These are phyloP conservation scores for Pyrenopolyporus hunteri DNA, from an alignment of 495 filamentous ascomycete species.

Conservation along the genomic window DNA sequence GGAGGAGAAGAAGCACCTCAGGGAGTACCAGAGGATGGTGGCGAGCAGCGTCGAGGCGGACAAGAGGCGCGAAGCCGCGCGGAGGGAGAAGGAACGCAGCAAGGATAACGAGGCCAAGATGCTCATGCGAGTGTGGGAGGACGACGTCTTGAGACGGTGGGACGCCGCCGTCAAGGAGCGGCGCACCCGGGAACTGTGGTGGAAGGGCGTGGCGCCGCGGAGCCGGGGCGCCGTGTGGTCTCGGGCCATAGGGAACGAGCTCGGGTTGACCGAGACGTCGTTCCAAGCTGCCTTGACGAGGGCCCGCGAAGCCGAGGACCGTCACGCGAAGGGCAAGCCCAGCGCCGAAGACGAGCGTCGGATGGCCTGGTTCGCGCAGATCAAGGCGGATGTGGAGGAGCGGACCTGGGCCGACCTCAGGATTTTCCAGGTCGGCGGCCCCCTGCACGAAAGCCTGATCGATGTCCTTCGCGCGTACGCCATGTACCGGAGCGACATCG, in stretches of 20 bases:
- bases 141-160: conserved; percentile 87
- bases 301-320: conserved; percentile 69
- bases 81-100: conserved; percentile 52
- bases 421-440: conserved; percentile 79
- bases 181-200: conserved; percentile 88
- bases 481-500: conserved; percentile 94
- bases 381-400: conserved; percentile 69
- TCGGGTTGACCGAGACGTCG: conserved; percentile 74
- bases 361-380: conserved; percentile 67
- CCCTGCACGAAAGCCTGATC: conserved; percentile 74
- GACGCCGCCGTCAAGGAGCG: conserved; percentile 73
- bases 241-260: conserved; percentile 86
- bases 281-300: conserved; percentile 80
- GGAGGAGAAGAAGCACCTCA: conserved; percentile 90
- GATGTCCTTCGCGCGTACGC: conserved; percentile 88
- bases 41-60: conserved; percentile 74
- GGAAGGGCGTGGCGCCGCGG: conserved; percentile 83
- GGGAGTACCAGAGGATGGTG: conserved; percentile 95
- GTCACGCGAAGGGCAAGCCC: conserved; percentile 48
- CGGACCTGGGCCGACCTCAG: conserved; percentile 79
- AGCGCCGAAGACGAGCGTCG: conserved; percentile 54
- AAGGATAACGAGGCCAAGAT: conserved; percentile 68
- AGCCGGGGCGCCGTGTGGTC: conserved; percentile 85
- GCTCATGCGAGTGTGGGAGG: conserved; percentile 82
- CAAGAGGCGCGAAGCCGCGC: conserved; percentile 58